Evolutionary conservation across 2,329 filamentous ascomycete genomes (phyloP).

Genomic region (Ophidiomyces ophidiicola): DNA sequence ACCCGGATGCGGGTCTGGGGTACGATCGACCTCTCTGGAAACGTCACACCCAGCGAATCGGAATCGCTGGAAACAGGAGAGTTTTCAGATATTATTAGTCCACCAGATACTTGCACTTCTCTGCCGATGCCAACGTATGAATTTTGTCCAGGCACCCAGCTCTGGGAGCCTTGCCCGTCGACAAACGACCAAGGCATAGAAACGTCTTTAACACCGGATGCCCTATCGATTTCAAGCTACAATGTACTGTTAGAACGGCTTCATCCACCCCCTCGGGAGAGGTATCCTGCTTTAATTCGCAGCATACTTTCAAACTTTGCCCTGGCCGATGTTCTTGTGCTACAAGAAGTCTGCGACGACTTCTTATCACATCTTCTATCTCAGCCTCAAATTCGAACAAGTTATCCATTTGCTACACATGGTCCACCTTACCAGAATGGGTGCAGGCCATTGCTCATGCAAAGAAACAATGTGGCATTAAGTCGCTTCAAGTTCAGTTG

Average conservation of each 20-base stretch:
- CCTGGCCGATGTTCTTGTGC: conserved; percentile 30
- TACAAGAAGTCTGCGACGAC: conserved; percentile 55
- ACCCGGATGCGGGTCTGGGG: conserved; percentile 48
- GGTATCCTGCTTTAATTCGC: conserved; percentile 28
- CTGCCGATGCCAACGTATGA: conserved; percentile 19
- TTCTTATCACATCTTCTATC: conserved; percentile 47
- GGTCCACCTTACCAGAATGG: conserved; percentile 43
- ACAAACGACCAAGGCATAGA: not conserved
- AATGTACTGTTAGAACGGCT: conserved; percentile 34
- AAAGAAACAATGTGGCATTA: conserved; percentile 50
- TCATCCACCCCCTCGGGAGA: conserved; percentile 26
- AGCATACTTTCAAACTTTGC: conserved; percentile 25
- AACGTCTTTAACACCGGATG: conserved; percentile 9
- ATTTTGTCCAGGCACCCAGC: conserved; percentile 19
- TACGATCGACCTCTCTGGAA: conserved; percentile 25
- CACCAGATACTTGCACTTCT: not conserved
- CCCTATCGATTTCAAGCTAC: conserved; percentile 31
- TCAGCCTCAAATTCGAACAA: conserved; percentile 34
- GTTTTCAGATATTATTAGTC: not conserved
- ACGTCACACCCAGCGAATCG: not conserved
- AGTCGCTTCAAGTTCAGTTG: conserved; percentile 46
- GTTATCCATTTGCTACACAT: conserved; percentile 47
- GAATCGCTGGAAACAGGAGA: not conserved
- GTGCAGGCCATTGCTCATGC: conserved; percentile 45
- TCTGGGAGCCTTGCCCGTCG: conserved; percentile 19